Evolutionary conservation across 2,329 filamentous ascomycete species (phyloP).

Genomic region (Hymenoscyphus infarciens): DNA sequence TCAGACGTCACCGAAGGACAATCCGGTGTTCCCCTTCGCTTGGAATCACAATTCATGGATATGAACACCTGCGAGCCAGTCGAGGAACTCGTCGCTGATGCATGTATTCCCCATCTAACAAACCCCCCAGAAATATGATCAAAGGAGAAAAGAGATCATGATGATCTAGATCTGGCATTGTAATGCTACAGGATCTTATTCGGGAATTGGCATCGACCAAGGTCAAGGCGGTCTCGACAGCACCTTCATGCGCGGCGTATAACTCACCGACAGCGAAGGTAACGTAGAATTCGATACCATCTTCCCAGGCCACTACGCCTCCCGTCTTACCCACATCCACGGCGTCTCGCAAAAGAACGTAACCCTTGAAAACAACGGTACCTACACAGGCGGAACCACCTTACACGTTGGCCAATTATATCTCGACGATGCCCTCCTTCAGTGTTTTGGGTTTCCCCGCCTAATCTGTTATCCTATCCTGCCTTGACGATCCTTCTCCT

Average conservation of each 20-base stretch:
- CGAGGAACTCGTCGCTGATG: constrained; percentile 34
- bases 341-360: constrained; percentile 19
- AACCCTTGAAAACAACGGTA: constrained; percentile 39
- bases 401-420: constrained; percentile 11
- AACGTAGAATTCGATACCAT: constrained; percentile 42
- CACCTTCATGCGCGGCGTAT: constrained; percentile 43
- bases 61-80: constrained; percentile 50
- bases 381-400: constrained; percentile 48
- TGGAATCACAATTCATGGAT: constrained; percentile 53
- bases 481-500: too few species aligned
- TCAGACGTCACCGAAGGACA: constrained; percentile 46
- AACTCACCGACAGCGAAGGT: constrained; percentile 41
- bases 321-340: constrained; percentile 47
- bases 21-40: constrained; percentile 44
- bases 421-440: constrained; percentile 10
- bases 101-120: neutral
- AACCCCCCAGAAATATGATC: too few species aligned
- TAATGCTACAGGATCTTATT: constrained; percentile 43
- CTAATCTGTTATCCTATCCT: too few species aligned
- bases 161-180: constrained; percentile 51
- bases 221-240: constrained; percentile 39
- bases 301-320: constrained; percentile 45
- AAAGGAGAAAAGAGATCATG: too few species aligned
- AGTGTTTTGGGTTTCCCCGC: too few species aligned
- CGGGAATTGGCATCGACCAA: constrained; percentile 40